Base-by-base conservation (phyloP, 129 eudicot species). In the Solidago caesia region DNA sequence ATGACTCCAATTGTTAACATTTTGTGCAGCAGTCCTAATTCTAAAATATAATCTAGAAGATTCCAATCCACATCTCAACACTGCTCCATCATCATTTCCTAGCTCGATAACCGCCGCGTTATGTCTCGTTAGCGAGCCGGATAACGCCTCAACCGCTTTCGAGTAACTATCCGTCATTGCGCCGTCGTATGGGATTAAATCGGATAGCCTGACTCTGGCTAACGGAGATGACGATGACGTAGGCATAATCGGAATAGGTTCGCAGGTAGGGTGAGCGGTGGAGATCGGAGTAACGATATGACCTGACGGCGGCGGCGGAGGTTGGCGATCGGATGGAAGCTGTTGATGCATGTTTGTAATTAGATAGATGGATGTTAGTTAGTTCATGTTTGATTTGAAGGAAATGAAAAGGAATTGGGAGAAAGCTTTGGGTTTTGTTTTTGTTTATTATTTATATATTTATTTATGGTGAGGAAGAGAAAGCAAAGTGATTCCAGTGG, bases 61-160 rank as follows among this genome's bases (percentile, higher is more conserved):
- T 68, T 90, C 97, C 81, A 94, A 82, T 2, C 91, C 97, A 8
- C 98, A 90, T 77, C 98, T 83, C 82, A 94, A 66, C 69, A 94
- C 15, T 42, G 96, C 89, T 4, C 86, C 79, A 73, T 91, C 98
- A 8, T 90, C 86, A 10, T 76, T 15, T 47, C 89, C 91, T 16
- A 94, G 86, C 71, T 88, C 91, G 75, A 94, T 85, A 67, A 94
- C 84, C 4, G 80, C 98, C 5, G 93, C 96, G 82, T 94, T 94
- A 80, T 88, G 82, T 68, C 86, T 77, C 77, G 75, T 88, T 44
- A 94, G 86, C 64, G 98, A 94, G n/a, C 75, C 81, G 0, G 96
- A 88, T 15, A 94, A 82, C 14, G 87, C 80, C 77, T 90, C 96
- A 44, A 94, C 92, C 51, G 97, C 96, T 86, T 79, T 85, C 44